Conservation (phyloP, 2,329 filamentous ascomycete genomes). For the Cryphonectria parasitica region DNA sequence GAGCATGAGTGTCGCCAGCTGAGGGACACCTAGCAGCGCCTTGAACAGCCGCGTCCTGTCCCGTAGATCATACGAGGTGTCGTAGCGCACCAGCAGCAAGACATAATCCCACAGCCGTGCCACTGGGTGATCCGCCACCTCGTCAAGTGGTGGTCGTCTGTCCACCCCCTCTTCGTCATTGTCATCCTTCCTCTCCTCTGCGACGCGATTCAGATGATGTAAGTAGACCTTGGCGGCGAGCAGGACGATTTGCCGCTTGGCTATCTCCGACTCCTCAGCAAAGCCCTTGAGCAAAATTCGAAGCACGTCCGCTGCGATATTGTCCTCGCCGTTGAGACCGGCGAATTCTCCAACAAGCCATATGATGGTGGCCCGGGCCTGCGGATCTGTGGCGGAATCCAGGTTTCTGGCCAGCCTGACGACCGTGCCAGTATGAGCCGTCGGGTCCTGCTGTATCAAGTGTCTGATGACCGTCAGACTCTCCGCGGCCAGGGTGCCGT, state of each 20-base stretch:
- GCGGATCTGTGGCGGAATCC: conserved; percentile 83
- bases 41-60: conserved; percentile 90
- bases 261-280: conserved; percentile 78
- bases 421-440: conserved; percentile 81
- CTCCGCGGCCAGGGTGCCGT: conserved; percentile 87
- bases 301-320: conserved; percentile 90
- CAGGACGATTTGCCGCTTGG: conserved; percentile 89
- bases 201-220: conserved; percentile 72
- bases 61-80: conserved; percentile 91
- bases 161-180: conserved; percentile 38
- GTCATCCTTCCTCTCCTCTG: conserved; percentile 46
- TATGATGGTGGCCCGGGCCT: conserved; percentile 90
- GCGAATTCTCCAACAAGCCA: conserved; percentile 97
- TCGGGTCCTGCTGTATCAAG: conserved; percentile 88
- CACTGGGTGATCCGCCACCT: conserved; percentile 67
- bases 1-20: conserved; percentile 87
- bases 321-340: conserved; percentile 76
- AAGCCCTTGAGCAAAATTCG: conserved; percentile 88
- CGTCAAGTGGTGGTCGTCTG: conserved; percentile 38
- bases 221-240: conserved; percentile 96
- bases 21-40: conserved; percentile 78
- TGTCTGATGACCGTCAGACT: conserved; percentile 94
- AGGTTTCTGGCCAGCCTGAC: conserved; percentile 88
- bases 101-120: conserved; percentile 83
- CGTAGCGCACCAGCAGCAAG: conserved; percentile 84